Base-by-base conservation (phyloP, 1,284 basidiomycete genomes). In the Ustilago trichophora region DNA sequence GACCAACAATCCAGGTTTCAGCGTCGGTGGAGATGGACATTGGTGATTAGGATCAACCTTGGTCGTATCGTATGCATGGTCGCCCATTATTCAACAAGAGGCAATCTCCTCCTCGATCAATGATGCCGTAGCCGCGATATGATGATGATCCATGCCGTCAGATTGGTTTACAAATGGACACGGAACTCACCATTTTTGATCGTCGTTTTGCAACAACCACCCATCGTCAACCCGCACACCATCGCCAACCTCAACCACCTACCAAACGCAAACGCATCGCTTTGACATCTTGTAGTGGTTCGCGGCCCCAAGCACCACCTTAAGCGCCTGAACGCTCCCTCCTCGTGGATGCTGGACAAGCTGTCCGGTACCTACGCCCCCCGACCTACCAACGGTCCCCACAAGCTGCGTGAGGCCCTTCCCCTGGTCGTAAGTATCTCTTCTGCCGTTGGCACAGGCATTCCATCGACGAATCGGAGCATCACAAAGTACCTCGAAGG, bases 341-440 rank as follows among this genome's bases (percentile, higher is more conserved):
- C 92, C 60, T 91, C 92, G 86, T 98, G 96, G 96, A 96, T 98
- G 93, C 88, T 98, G 77, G 93, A 98, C 88, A 98, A 98, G 86
- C 86, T 98, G 82, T 91, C 92, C 85, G 95, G 95, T 75, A 96
- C 93, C 81, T 97, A 97, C 84, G 94, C 93, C 82, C 92, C 93
- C 78, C 91, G 93, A 82, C 93, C 94, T 59, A 95, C 93, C 63
- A 91, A 95, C 78, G 95, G 95, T 86, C 95, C 95, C 78, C 95
- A 99, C 87, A 98, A 94, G 86, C 91, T 97, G 82, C 91, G 95
- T 82, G 95, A 98, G 87, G 97, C 89, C 74, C 92, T 98, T 63
- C 83, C 83, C 53, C 72, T 84, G 48, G 73, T 82, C 72, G 82
- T 84, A 64, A 73, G 81, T 76, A 51, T 48, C 35, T 18, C 5